Base-by-base conservation (phyloP, 495 filamentous ascomycete genomes). In the Xylaria longipes region DNA sequence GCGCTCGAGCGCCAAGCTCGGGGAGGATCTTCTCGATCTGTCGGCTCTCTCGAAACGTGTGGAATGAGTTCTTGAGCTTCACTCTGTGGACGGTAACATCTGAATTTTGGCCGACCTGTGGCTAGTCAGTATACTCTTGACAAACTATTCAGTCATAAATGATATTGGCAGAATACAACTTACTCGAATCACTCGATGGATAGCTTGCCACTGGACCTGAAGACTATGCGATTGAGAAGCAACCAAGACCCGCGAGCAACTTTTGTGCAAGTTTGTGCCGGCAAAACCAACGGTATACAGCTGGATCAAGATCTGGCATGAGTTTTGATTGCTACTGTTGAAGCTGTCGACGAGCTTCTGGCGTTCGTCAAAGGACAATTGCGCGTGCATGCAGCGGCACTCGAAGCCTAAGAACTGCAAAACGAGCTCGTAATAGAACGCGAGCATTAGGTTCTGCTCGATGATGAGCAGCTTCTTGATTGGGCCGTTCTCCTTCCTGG, bases 401-500 rank as follows among this genome's bases (percentile, higher is more conserved):
- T 77, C 33, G 37, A 79, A 57, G 9, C 74, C 71, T 8, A 79
- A 68, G 54, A 79, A 75, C 29, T 79, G 75, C 15, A 78, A 31
- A 7, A 74, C 75, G 9, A 77, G 70, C 35, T 78, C 76, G 54
- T 78, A 78, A 62, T 71, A 78, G 7, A 72, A 78, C 1, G 76
- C 76, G 17, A 78, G 2, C 27, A 78, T 75, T 1, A 68, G 64
- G 11, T 69, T 75, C 17, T 73, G 46, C 45, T 78, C 76, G 2
- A 69, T 75, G 25, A 78, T 77, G 11, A 78, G 52, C 17, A 78
- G 61, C 61, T 78, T 78, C 65, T 77, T 75, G 5, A 78, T 78
- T 46, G 69, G 71, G 0, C 62, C 74, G 1, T 68, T 57, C 2
- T 62, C 27, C 0, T 52, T 22, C 46, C 69, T 72, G 2, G 62